Evolutionary conservation across 257 asterid species (phyloP).

Genomic region (Linderniella brevidens): DNA sequence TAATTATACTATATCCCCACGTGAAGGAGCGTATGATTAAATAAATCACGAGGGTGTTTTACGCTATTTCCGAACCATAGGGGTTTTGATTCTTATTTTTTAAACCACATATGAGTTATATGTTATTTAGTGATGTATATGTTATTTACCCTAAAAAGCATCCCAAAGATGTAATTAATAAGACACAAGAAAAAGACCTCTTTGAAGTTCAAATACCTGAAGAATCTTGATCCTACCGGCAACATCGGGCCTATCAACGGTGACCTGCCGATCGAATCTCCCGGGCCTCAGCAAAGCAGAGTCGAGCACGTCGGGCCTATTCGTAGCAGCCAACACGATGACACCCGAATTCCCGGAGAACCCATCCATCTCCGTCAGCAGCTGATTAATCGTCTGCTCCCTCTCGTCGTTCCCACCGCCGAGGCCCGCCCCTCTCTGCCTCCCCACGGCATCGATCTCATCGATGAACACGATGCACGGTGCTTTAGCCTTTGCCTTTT

Average conservation of each 20-base stretch:
- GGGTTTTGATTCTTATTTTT: too few species aligned
- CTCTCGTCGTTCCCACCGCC: constrained; percentile 99
- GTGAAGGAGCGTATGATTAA: too few species aligned
- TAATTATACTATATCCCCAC: too few species aligned
- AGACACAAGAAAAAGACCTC: neutral
- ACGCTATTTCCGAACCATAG: too few species aligned
- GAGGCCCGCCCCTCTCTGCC: constrained; percentile 91
- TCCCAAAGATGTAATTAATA: neutral
- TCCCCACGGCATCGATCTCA: constrained; percentile 95
- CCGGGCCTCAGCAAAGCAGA: constrained; percentile 93
- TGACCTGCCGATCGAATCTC: constrained; percentile 90
- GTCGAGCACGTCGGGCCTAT: constrained; percentile 96
- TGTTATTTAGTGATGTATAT: neutral
- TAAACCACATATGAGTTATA: too few species aligned
- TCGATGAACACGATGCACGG: constrained; percentile 98
- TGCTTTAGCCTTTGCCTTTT: constrained; percentile 84
- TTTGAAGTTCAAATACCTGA: constrained; percentile 41
- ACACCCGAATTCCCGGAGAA: constrained; percentile 89
- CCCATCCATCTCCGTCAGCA: constrained; percentile 97
- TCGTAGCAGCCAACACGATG: constrained; percentile 87
- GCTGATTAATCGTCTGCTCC: constrained; percentile 96
- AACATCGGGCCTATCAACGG: constrained; percentile 95
- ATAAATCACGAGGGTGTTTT: too few species aligned
- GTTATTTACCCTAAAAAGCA: neutral
- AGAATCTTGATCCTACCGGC: constrained; percentile 93